Evolutionary conservation across 1,284 basidiomycete species (phyloP).

Genomic region (Vanrija sp.): DNA sequence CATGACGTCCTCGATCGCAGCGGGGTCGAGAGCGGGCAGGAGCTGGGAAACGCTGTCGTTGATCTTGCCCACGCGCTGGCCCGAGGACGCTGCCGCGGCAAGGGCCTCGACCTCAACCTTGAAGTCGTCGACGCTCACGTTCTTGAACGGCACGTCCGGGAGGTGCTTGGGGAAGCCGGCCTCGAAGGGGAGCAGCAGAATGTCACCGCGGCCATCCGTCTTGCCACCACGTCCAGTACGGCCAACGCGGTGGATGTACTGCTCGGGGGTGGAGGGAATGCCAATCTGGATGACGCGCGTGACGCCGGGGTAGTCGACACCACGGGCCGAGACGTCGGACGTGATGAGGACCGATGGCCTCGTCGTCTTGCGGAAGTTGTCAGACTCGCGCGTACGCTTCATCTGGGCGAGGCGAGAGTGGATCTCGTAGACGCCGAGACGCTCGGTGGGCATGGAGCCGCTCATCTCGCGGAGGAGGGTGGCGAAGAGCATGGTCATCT

Average conservation of each 20-base stretch:
- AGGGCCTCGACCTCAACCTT: conserved; percentile 55
- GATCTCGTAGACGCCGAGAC: conserved; percentile 73
- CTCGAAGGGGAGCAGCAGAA: conserved; percentile 83
- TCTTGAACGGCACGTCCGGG: conserved; percentile 66
- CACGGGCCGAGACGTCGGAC: conserved; percentile 86
- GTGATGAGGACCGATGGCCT: conserved; percentile 69
- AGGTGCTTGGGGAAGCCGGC: conserved; percentile 67
- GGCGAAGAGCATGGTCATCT: conserved; percentile 72
- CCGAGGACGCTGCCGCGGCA: conserved; percentile 35
- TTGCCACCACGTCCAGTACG: conserved; percentile 77
- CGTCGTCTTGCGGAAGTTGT: conserved; percentile 62
- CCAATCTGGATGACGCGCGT: conserved; percentile 93
- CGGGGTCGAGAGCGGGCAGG: conserved; percentile 54
- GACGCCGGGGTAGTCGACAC: conserved; percentile 84
- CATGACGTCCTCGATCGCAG: conserved; percentile 63
- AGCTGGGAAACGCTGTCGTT: conserved; percentile 46
- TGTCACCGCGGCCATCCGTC: conserved; percentile 71
- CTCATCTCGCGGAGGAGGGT: conserved; percentile 59
- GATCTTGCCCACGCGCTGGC: conserved; percentile 35
- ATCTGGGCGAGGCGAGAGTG: conserved; percentile 75
- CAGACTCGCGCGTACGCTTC: conserved; percentile 62
- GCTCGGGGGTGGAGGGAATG: conserved; percentile 64
- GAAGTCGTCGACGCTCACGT: conserved; percentile 57
- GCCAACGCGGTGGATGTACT: conserved; percentile 89
- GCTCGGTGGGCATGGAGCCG: conserved; percentile 53